Base-by-base conservation (phyloP, 495 filamentous ascomycete species). In the Talaromyces adpressus region DNA sequence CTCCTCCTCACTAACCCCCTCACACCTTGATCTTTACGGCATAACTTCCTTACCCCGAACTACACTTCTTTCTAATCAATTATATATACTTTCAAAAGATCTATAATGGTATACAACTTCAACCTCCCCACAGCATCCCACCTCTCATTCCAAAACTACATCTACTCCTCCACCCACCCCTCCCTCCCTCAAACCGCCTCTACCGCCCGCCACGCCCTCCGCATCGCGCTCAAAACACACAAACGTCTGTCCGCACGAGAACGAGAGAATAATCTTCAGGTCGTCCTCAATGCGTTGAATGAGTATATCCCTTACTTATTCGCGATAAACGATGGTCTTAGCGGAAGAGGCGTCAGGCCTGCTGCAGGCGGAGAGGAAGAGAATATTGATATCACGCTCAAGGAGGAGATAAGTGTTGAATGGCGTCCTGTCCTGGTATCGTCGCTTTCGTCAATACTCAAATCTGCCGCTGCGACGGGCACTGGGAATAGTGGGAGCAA, bases 51-150 rank as follows among this genome's bases (percentile, higher is more conserved):
- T 5, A 0, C 36, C 1, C 36, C 36, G 45, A 34, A 27, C 51
- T 51, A 49, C n/a, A 23, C 53, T 61, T 61, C 30, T 62, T 56
- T 61, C 58, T 51, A 27, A 2, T 62, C 63, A 34, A 22, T 54
- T 59, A 66, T 68, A 65, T 61, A 47, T 45, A 49, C 18, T 30
- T 16, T 9, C 64, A 34, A 32, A 39, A 63, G n/a, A n/a, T n/a
- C 60, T 72, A 83, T 63, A 34, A 96, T 97, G 93, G 91, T 93
- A 51, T 97, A 88, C 72, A 86, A 88, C 20, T 95, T 93, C 69
- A 78, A 81, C 34, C 84, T 96, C 41, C 90, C 92, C 3, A 96
- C 92, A 22, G 96, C 92, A 23, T 94, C 91, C 2, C 81, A 85
- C 51, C 85, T 93, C 67, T 87, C 88, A 41, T 93, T 96, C 71